Base-by-base conservation (phyloP, 257 asterid species). In the Osmanthus fragrans region DNA sequence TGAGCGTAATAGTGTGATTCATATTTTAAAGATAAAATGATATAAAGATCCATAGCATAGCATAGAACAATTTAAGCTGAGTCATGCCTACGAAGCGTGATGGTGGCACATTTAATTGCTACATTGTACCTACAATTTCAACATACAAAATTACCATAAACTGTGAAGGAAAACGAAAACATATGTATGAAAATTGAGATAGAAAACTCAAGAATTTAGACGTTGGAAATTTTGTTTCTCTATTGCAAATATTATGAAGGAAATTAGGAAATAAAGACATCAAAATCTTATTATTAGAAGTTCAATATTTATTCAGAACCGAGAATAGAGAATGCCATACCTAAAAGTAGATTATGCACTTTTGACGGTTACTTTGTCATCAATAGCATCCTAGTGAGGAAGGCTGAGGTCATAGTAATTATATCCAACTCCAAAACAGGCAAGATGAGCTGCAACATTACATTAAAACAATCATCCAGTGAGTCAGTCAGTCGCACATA, bases 101-200 rank as follows among this genome's bases (percentile, higher is more conserved):
- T 96, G 56, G 99, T 96, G 34, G 98, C 99, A 79, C 99, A 93
- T n/a, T 96, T 96, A 70, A 96, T 93, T 9, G 99, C 99, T 80
- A 96, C 98, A 86, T 96, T 93, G 74, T 93, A 90, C 93, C 99
- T 96, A 83, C 82, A 84, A 72, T 72, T 76, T 34, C 13, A 81
- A 65, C 74, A 82, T 33, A 74, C 2, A 69, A 63, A 84, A 58
- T 37, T 39, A 30, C 60, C 27, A 23, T 37, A 60, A 1, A 18
- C 72, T 70, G 56, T n/a, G 54, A 19, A 36, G 30, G 7, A 70
- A 56, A 5, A 3, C 4, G n/a, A 39, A 19, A 3, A 37, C n/a
- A 40, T 49, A 4, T 40, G 3, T 56, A 5, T 0, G 29, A 6
- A 56, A 19, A 56, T 56, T 56, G 29, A 6, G 29, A 19, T 21